Evolutionary conservation across 768 basidiomycete genomes (phyloP).

Genomic region (Mrakia gelida): DNA sequence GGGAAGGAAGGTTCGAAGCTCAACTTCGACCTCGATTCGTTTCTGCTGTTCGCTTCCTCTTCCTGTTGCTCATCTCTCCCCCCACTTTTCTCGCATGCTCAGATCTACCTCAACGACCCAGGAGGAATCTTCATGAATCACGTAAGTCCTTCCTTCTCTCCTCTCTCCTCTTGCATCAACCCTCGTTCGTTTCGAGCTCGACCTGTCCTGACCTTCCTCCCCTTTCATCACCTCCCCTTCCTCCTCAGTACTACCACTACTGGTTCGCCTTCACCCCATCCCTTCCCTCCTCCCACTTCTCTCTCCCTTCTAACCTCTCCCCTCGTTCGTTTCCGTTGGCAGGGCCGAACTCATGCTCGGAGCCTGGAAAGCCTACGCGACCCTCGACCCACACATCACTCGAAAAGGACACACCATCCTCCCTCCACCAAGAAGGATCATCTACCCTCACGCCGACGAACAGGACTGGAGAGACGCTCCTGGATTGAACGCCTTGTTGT

Average conservation of each 20-base stretch:
- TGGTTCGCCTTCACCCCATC: not conserved
- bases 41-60: not conserved
- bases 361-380: not conserved
- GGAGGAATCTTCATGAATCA: conserved; percentile 3
- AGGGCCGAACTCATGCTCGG: not conserved
- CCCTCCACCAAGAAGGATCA: not conserved
- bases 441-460: not conserved
- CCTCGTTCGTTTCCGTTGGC: too few relatives aligned
- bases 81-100: not conserved
- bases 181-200: not conserved
- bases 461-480: not conserved
- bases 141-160: not conserved
- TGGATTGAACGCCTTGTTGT: not conserved
- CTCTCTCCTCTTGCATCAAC: not conserved
- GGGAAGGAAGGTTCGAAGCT: not conserved
- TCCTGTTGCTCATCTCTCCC: not conserved
- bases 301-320: not conserved
- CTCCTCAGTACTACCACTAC: not conserved
- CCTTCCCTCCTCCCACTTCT: not conserved
- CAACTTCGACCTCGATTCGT: not conserved
- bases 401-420: not conserved
- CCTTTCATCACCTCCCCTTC: not conserved
- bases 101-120: not conserved
- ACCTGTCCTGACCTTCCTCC: not conserved
- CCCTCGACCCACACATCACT: not conserved